Evolutionary conservation across 1,139 yeast species (phyloP).

Genomic region (Yamadazyma diddensiae): DNA sequence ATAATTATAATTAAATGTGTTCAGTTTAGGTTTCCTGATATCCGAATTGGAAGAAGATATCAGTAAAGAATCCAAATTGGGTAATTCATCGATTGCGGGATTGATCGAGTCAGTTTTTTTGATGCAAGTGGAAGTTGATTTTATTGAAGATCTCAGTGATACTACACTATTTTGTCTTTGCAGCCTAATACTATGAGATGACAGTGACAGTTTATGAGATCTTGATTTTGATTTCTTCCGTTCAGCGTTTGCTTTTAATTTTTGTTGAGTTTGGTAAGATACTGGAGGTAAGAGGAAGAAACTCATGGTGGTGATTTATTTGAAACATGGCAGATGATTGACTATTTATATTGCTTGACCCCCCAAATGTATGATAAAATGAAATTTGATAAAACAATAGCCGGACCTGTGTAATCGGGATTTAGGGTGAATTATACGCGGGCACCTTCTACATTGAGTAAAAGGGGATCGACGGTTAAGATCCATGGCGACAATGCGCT

Average conservation of each 20-base stretch:
- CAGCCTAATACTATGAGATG: not conserved
- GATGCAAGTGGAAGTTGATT: slow-evolving; percentile 8
- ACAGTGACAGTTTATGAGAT: not conserved
- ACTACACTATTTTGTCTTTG: not conserved
- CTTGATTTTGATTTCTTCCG: slow-evolving; percentile 10
- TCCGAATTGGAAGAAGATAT: slow-evolving; percentile 10
- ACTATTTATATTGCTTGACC: too few species aligned
- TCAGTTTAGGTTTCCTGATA: slow-evolving; percentile 1
- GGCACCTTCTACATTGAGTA: not conserved
- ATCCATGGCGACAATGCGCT: not conserved
- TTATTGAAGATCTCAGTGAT: slow-evolving; percentile 2
- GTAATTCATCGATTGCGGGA: slow-evolving; percentile 13
- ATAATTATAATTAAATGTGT: slow-evolving; percentile 12
- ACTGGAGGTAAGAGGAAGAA: slow-evolving; percentile 30
- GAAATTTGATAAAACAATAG: slow-evolving; percentile 1
- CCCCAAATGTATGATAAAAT: too few species aligned
- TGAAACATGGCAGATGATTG: not conserved
- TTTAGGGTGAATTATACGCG: slow-evolving; percentile 1
- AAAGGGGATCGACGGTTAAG: slow-evolving; percentile 1
- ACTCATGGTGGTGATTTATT: slow-evolving; percentile 19
- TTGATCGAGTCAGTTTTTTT: slow-evolving; percentile 1
- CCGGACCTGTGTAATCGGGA: not conserved
- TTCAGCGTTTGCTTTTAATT: slow-evolving; percentile 21
- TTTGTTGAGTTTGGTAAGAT: slow-evolving; percentile 33
- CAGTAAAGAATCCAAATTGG: slow-evolving; percentile 13